Evolutionary conservation across 352 stramenopile species (phyloP).

Genomic region (Plasmopara halstedii): DNA sequence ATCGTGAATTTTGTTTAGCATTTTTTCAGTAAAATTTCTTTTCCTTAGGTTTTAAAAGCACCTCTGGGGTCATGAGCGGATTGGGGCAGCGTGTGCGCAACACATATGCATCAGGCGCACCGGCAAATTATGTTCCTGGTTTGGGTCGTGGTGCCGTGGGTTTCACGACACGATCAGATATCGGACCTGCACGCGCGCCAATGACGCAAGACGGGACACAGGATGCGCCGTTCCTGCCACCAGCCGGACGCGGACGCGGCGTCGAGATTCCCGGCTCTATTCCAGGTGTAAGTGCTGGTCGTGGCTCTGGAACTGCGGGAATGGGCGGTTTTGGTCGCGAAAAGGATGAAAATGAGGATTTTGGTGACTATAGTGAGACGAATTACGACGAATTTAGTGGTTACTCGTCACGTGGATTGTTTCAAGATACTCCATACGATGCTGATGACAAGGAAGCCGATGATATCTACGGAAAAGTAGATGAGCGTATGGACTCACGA

Average conservation of each 20-base stretch:
- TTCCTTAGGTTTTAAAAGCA: too few species aligned
- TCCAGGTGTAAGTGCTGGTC: slow-evolving; percentile 29
- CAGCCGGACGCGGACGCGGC: slow-evolving; percentile 52
- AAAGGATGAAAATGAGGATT: slow-evolving; percentile 83
- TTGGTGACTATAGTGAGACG: slow-evolving; percentile 85
- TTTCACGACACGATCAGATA: slow-evolving; percentile 96
- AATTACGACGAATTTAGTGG: slow-evolving; percentile 90
- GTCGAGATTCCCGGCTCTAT: slow-evolving; percentile 8
- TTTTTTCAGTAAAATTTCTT: too few species aligned
- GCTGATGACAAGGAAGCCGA: slow-evolving; percentile 96
- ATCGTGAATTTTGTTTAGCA: too few species aligned
- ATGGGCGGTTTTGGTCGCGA: slow-evolving; percentile 80
- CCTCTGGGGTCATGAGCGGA: slow-evolving; percentile 73
- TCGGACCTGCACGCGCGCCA: slow-evolving; percentile 84
- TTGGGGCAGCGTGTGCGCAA: slow-evolving; percentile 63
- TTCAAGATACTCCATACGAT: slow-evolving; percentile 92
- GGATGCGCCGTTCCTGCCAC: slow-evolving; percentile 65
- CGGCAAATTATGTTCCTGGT: slow-evolving; percentile 94
- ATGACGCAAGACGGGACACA: slow-evolving; percentile 54
- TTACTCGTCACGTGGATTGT: slow-evolving; percentile 80
- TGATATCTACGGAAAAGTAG: slow-evolving; percentile 92
- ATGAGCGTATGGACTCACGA: slow-evolving; percentile 92
- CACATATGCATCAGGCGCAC: slow-evolving; percentile 84
- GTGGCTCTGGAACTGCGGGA: slow-evolving; percentile 70
- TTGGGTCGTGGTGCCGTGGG: slow-evolving; percentile 92